Evolutionary conservation across 1,139 yeast species (phyloP).

Genomic region (Saccharomycopsis hybrid): DNA sequence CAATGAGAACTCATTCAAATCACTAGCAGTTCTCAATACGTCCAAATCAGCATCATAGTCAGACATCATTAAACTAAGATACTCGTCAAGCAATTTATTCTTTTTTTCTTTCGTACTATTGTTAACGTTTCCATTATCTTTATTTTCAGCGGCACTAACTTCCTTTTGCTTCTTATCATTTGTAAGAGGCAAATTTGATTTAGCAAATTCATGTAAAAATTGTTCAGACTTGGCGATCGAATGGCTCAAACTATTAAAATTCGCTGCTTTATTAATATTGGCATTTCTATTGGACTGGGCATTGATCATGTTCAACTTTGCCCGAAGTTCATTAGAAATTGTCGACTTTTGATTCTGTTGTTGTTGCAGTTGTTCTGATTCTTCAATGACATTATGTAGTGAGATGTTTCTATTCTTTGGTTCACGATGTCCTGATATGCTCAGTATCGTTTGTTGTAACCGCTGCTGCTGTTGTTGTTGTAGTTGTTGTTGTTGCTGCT

Average conservation of each 20-base stretch:
- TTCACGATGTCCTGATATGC: too few species aligned
- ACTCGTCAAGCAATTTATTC: conserved; percentile 44
- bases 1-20: conserved; percentile 53
- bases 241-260: neutral
- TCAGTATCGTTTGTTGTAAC: too few species aligned
- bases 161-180: conserved; percentile 21
- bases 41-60: conserved; percentile 61
- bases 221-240: too few species aligned
- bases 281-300: neutral
- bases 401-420: too few species aligned
- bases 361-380: too few species aligned
- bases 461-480: too few species aligned
- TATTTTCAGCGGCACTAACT: conserved; percentile 20
- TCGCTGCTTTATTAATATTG: neutral
- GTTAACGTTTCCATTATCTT: too few species aligned
- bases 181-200: neutral
- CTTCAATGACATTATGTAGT: neutral
- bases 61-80: conserved; percentile 49
- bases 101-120: too few species aligned
- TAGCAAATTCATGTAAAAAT: conserved; percentile 1
- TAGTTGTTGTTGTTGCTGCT: too few species aligned
- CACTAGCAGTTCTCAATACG: conserved; percentile 56
- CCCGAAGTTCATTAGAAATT: too few species aligned
- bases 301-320: neutral
- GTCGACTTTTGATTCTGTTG: too few species aligned